These are phyloP conservation scores for Exophiala viscosa DNA, from an alignment of 2,329 filamentous ascomycete genomes.

Conservation along the genomic window DNA sequence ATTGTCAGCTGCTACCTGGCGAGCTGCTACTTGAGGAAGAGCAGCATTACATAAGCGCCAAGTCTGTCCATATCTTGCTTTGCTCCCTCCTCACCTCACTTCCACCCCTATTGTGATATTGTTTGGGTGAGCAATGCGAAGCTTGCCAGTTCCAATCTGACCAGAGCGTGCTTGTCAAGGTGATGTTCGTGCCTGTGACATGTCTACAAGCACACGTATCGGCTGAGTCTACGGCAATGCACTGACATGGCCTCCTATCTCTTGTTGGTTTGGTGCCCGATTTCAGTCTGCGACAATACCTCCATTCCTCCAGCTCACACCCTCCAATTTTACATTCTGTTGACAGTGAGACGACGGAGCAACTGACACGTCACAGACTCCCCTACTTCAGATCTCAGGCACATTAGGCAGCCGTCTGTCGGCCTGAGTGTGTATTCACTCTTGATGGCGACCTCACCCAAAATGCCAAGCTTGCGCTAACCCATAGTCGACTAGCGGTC, in stretches of 20 bases:
- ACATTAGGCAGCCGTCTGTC: not conserved
- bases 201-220: not conserved
- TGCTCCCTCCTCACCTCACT: not conserved
- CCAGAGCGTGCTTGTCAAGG: no score
- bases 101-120: not conserved
- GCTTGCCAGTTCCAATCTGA: not conserved
- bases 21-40: not conserved
- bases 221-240: no score
- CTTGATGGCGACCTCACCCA: not conserved
- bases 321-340: no score
- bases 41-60: slow-evolving; percentile 8
- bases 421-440: not conserved
- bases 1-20: not conserved
- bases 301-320: no score
- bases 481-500: not conserved
- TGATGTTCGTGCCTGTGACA: not conserved
- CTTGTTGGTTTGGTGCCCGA: no score
- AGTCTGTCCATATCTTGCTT: not conserved
- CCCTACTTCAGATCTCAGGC: not conserved
- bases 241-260: no score
- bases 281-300: no score
- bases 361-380: no score
- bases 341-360: no score
- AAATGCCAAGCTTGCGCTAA: not conserved
- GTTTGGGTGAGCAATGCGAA: not conserved